Percentiles rank a stretch among this genome's conserved stretches.
These are phyloP conservation scores for Leishmania amazonensis DNA, from an alignment of 208 protist genomes.

Conservation along the genomic window DNA sequence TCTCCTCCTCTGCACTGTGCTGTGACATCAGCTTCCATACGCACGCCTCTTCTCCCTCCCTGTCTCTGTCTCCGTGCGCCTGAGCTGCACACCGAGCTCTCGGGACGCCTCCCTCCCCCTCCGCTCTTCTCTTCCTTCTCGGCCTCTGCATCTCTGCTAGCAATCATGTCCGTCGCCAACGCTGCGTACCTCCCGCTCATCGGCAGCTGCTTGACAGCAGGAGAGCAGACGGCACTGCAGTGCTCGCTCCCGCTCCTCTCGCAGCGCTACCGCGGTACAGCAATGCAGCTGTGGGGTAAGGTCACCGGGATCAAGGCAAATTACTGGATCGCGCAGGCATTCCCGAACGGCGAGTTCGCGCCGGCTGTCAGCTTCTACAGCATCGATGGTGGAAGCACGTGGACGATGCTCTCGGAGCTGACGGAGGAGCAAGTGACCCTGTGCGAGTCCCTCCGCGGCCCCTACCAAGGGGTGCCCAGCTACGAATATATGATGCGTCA, in stretches of 20 bases:
- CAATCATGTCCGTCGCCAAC: constrained; percentile 57
- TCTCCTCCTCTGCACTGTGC: not conserved
- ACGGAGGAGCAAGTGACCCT: constrained; percentile 74
- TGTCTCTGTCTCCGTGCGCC: not conserved
- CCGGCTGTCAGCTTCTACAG: constrained; percentile 74
- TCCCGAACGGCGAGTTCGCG: constrained; percentile 61
- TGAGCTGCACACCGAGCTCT: not conserved
- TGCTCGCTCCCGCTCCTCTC: constrained; percentile 82
- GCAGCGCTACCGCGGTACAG: constrained; percentile 51
- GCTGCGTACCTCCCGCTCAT: constrained; percentile 62
- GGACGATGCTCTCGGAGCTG: constrained; percentile 57
- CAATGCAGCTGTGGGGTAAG: constrained; percentile 83
- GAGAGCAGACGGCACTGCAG: constrained; percentile 77
- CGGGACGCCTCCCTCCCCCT: not conserved
- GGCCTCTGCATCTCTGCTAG: not conserved
- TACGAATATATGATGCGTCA: constrained; percentile 88
- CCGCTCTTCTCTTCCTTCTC: not conserved
- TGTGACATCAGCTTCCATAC: not conserved
- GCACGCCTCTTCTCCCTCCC: not conserved
- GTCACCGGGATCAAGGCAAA: constrained; percentile 62
- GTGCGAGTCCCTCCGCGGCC: constrained; percentile 83
- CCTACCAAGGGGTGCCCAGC: constrained; percentile 77
- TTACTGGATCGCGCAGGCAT: constrained; percentile 82
- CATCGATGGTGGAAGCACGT: constrained; percentile 80
- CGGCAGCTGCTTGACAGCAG: constrained; percentile 56